Evolutionary conservation across 768 basidiomycete species (phyloP).

Genomic region (Tulasnella calospora): DNA sequence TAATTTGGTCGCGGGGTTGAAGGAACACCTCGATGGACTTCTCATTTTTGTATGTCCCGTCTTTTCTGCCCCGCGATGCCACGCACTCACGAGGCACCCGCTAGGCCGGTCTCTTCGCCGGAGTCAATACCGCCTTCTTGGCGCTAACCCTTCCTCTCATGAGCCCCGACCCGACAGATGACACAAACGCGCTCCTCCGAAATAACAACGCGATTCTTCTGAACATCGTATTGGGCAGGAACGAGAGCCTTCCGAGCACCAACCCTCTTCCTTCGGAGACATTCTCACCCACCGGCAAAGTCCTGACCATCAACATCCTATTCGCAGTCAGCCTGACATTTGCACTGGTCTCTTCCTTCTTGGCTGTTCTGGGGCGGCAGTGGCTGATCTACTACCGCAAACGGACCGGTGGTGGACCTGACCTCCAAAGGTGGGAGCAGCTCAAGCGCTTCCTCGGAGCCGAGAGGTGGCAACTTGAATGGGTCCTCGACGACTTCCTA

Average conservation of each 20-base stretch:
- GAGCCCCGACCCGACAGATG: neutral
- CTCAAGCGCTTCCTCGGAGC: neutral
- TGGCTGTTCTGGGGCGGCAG: neutral
- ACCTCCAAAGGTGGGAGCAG: neutral
- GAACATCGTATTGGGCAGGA: neutral
- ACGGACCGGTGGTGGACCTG: neutral
- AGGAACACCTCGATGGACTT: neutral
- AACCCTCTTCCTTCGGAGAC: neutral
- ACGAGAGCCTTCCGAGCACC: neutral
- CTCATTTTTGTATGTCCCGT: neutral
- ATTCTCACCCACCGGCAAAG: neutral
- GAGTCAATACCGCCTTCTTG: neutral
- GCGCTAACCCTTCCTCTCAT: neutral
- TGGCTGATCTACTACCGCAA: conserved; percentile 5
- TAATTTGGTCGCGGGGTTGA: neutral
- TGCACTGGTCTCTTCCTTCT: neutral
- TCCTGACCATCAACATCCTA: neutral
- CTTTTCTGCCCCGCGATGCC: neutral
- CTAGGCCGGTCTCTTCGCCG: neutral
- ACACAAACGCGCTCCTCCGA: neutral
- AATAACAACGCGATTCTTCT: neutral
- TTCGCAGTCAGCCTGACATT: neutral
- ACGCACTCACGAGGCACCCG: neutral
- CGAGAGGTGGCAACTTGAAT: neutral
- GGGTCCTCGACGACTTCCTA: neutral